Evolutionary conservation across 2,329 filamentous ascomycete genomes (phyloP).

Genomic region (Sarocladiaceae sp.): DNA sequence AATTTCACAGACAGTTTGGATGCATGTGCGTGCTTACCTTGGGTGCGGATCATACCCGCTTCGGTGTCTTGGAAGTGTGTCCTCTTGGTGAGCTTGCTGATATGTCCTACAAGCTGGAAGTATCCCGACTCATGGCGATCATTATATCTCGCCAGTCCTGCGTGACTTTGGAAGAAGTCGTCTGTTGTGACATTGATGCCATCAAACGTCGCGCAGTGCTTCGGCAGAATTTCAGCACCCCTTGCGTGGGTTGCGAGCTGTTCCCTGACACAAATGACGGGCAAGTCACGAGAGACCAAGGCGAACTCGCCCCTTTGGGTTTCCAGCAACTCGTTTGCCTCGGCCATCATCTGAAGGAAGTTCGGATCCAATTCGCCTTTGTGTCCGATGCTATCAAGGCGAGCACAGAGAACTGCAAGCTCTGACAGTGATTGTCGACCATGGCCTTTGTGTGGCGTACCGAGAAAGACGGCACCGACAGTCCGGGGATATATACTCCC

Average conservation of each 20-base stretch:
- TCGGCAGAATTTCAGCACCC: slow-evolving; percentile 4
- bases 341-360: slow-evolving; percentile 4
- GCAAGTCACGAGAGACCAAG: not conserved
- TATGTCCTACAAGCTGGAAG: slow-evolving; percentile 6
- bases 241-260: not conserved
- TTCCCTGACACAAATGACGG: slow-evolving; percentile 3
- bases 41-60: slow-evolving; percentile 5
- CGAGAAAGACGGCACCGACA: not conserved
- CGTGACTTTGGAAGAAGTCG: slow-evolving; percentile 8
- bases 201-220: not conserved
- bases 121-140: slow-evolving; percentile 5
- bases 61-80: slow-evolving; percentile 8
- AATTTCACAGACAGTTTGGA: too few species aligned
- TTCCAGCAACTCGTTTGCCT: not conserved
- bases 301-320: slow-evolving; percentile 5
- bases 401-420: not conserved
- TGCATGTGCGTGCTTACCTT: too few species aligned
- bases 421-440: not conserved
- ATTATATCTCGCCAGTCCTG: slow-evolving; percentile 2
- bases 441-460: slow-evolving; percentile 3
- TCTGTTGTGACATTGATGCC: slow-evolving; percentile 7
- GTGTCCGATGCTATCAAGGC: not conserved
- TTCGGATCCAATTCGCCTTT: not conserved
- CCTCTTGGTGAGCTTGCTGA: slow-evolving; percentile 8
- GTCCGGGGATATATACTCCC: slow-evolving; percentile 4